Evolutionary conservation across 768 basidiomycete genomes (phyloP), one percentile per base, ranked within the genome.

Genomic region (Mycena rebaudengoi): DNA sequence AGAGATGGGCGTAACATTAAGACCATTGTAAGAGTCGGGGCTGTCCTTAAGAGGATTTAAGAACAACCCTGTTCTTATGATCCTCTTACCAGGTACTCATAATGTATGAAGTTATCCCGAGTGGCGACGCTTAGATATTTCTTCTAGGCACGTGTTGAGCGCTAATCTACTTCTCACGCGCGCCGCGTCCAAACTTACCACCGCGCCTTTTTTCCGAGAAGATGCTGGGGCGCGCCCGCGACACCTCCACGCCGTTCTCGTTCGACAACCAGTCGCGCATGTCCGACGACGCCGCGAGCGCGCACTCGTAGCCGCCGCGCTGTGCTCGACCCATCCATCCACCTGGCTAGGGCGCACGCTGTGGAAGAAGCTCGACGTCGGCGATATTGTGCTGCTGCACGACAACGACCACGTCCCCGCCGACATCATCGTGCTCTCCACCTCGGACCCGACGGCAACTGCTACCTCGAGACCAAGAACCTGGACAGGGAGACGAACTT

Each of bases 291-390:
- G n/a, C n/a, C n/a, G 65, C 85, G 86, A 60, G 87, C 40, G 69
- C 87, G 28, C 83, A 80, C 56, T 87, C 87, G 16, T 84, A 83
- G 79, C 85, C 13, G 86, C 83, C 23, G 66, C 84, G 94, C 13
- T 94, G 95, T 29, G 80, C 33, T 98, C n/a, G 91, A 97, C 73
- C 95, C 89, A 86, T 82, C 79, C 46, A 87, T 87, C 48, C 87
- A 86, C 35, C 78, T 85, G 3, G 81, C 81, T 4, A 86, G 89
- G 98, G 73, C 83, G 97, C 57, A 99, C 97, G 14, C 80, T 99
- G 2, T 99, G 97, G 97, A 98, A 99, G 83, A 98, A 99, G 82
- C 83, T 99, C 43, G 96, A 98, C 73, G 96, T 98, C 13, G 97
- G 97, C 20, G 97, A 99, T 73, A 78, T 98, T 21, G 94, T 99